Conservation (phyloP, 169 alveolate genomes). For the Plasmodium yoelii region DNA sequence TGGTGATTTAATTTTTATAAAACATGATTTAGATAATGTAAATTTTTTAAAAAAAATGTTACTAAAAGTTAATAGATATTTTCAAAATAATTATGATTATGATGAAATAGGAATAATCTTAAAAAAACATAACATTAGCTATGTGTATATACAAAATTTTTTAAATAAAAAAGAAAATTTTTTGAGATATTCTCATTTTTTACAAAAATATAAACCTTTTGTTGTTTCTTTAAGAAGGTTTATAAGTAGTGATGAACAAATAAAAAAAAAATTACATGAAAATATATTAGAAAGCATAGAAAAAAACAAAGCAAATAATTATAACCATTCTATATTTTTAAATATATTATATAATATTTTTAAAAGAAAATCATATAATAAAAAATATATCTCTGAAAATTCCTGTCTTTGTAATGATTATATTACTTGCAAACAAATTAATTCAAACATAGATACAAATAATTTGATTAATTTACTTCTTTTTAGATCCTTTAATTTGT, state of each 20-base stretch:
- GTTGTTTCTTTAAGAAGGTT: constrained; percentile 75
- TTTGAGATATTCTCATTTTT: constrained; percentile 62
- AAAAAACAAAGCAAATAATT: constrained; percentile 2
- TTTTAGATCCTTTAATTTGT: constrained; percentile 73
- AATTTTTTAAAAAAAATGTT: constrained; percentile 42
- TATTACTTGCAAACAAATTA: constrained; percentile 45
- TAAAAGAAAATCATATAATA: constrained; percentile 5
- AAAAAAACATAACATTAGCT: constrained; percentile 66
- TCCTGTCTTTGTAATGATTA: constrained; percentile 23
- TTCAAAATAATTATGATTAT: constrained; percentile 32
- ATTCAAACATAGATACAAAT: constrained; percentile 50
- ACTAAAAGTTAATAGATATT: constrained; percentile 57
- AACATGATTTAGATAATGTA: constrained; percentile 62
- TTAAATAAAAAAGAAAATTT: constrained; percentile 59
- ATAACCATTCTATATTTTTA: constrained; percentile 33
- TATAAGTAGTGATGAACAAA: constrained; percentile 52
- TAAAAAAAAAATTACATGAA: constrained; percentile 50
- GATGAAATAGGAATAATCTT: constrained; percentile 70
- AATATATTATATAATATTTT: constrained; percentile 38
- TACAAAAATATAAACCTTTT: constrained; percentile 70
- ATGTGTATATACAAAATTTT: constrained; percentile 57
- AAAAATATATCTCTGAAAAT: not conserved
- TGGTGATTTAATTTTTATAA: constrained; percentile 71
- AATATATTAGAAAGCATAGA: constrained; percentile 34
- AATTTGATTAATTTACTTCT: constrained; percentile 63